Evolutionary conservation across 2,329 filamentous ascomycete genomes (phyloP).

Genomic region (Claviceps lovelessii): DNA sequence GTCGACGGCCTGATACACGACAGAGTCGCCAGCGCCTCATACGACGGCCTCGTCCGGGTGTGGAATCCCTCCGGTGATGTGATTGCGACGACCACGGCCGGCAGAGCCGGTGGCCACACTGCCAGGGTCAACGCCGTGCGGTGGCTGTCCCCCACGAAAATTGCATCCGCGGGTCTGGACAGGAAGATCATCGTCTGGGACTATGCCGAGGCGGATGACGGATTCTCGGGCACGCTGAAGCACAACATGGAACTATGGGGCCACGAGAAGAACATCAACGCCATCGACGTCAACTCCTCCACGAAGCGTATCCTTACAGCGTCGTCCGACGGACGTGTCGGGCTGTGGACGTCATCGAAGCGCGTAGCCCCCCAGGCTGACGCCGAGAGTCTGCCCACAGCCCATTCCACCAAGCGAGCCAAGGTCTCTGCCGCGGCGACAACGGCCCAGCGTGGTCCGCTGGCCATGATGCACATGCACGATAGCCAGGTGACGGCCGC

Average conservation of each 20-base stretch:
- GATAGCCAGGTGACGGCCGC: slow-evolving; percentile 61
- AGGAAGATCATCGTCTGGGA: slow-evolving; percentile 82
- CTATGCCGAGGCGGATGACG: slow-evolving; percentile 53
- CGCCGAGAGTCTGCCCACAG: slow-evolving; percentile 51
- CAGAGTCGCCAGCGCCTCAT: slow-evolving; percentile 78
- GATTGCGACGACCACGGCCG: slow-evolving; percentile 59
- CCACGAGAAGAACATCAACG: slow-evolving; percentile 61
- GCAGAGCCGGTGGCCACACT: slow-evolving; percentile 56
- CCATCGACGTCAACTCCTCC: slow-evolving; percentile 57
- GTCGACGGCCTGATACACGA: slow-evolving; percentile 22
- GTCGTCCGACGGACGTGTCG: slow-evolving; percentile 67
- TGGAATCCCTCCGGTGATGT: slow-evolving; percentile 83
- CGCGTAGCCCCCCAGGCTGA: slow-evolving; percentile 61
- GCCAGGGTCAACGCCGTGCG: slow-evolving; percentile 68
- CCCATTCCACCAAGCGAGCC: slow-evolving; percentile 58
- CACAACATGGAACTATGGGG: slow-evolving; percentile 72
- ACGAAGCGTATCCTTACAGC: slow-evolving; percentile 72
- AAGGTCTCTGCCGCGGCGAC: slow-evolving; percentile 39
- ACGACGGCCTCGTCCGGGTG: slow-evolving; percentile 75
- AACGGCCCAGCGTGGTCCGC: slow-evolving; percentile 60
- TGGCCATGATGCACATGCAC: slow-evolving; percentile 60
- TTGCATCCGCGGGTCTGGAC: slow-evolving; percentile 75
- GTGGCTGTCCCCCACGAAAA: slow-evolving; percentile 63
- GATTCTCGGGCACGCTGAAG: slow-evolving; percentile 47
- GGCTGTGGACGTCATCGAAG: slow-evolving; percentile 79